Evolutionary conservation across 2,329 filamentous ascomycete genomes (phyloP).

Genomic region (Graphiopsis chlorocephala): DNA sequence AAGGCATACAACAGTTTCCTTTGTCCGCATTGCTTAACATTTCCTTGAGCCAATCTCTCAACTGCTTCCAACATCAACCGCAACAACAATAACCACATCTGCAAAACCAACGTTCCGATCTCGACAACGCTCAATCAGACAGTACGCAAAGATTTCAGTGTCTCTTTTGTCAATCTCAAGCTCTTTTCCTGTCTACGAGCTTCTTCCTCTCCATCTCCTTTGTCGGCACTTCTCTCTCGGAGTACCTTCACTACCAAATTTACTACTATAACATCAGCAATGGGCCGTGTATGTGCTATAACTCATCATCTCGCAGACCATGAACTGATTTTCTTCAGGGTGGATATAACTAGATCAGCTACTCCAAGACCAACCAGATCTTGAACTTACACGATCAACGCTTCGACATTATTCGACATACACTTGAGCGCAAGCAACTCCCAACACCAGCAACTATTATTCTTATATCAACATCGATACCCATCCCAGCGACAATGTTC

Average conservation of each 20-base stretch:
- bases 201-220: slow-evolving; percentile 4
- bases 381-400: background rate
- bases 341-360: slow-evolving; percentile 16
- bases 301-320: background rate
- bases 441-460: slow-evolving; percentile 16
- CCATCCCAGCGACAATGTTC: background rate
- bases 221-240: background rate
- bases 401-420: background rate
- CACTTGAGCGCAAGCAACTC: slow-evolving; percentile 15
- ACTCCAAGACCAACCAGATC: slow-evolving; percentile 15
- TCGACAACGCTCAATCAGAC: slow-evolving; percentile 5
- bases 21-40: slow-evolving; percentile 14
- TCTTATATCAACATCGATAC: slow-evolving; percentile 9
- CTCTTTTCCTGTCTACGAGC: background rate
- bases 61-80: slow-evolving; percentile 16
- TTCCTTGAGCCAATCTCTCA: slow-evolving; percentile 9
- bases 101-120: background rate
- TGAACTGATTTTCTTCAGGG: slow-evolving; percentile 1
- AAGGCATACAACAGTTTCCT: slow-evolving; percentile 13
- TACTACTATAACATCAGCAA: background rate
- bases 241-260: background rate
- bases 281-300: slow-evolving; percentile 15
- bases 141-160: slow-evolving; percentile 14
- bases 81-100: slow-evolving; percentile 6
- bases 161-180: slow-evolving; percentile 16